phyloP scores from a whole-genome alignment of 306 rosid species.

The Ormosia emarginata region DNA sequence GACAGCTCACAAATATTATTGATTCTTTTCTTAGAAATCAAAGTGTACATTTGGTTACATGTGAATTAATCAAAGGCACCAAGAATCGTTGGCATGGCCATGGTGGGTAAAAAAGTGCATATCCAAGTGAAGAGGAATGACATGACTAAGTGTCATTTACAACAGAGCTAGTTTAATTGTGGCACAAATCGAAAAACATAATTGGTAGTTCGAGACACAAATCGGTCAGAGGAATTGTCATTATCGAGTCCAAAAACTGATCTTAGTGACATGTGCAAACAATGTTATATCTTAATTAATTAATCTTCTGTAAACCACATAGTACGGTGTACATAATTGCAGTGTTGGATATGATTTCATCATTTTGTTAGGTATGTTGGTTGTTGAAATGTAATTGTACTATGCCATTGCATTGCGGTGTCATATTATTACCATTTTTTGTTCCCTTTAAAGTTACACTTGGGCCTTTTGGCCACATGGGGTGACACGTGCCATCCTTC shows the following conservation, averaged over 20 bases:
- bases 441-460: conserved; percentile 72
- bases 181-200: conserved; percentile 38
- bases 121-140: conserved; percentile 29
- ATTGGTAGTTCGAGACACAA: conserved; percentile 28
- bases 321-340: conserved; percentile 27
- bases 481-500: conserved; percentile 43
- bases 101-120: conserved; percentile 31
- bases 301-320: conserved; percentile 8
- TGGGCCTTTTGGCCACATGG: conserved; percentile 61
- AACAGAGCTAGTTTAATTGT: conserved; percentile 25
- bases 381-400: conserved; percentile 62
- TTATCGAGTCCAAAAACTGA: conserved; percentile 26
- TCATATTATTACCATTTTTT: conserved; percentile 28
- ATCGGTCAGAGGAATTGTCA: conserved; percentile 24
- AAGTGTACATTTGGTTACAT: conserved; percentile 30
- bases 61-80: conserved; percentile 31
- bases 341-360: conserved; percentile 37
- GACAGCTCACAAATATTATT: conserved; percentile 32
- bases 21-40: conserved; percentile 29
- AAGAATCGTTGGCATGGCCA: conserved; percentile 25
- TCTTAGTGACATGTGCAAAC: conserved; percentile 25
- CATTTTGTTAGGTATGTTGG: conserved; percentile 58
- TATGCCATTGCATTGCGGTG: conserved; percentile 24
- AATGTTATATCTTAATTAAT: neutral
- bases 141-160: conserved; percentile 47